phyloP scores from a whole-genome alignment of 331 rosid species.

The Pyracantha coccinea region DNA sequence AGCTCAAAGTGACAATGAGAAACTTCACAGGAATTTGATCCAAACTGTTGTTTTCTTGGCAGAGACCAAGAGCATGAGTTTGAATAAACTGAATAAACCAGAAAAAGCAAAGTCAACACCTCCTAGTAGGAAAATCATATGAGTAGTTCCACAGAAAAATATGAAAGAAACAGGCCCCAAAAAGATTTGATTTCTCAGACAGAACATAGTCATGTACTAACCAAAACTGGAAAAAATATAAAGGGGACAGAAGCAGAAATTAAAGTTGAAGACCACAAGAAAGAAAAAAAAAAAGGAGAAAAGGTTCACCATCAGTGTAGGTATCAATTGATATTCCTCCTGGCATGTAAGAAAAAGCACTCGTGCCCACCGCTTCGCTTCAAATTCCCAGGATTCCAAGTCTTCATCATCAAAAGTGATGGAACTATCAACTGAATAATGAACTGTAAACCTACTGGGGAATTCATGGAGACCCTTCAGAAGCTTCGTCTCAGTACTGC shows the following conservation, averaged over 20 bases:
- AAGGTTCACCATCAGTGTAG: slow-evolving; percentile 53
- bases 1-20: slow-evolving; percentile 54
- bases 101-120: slow-evolving; percentile 10
- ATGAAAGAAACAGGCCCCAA: not conserved
- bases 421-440: slow-evolving; percentile 23
- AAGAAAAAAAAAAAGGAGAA: not conserved
- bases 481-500: slow-evolving; percentile 37
- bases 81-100: slow-evolving; percentile 56
- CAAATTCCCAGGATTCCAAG: slow-evolving; percentile 72
- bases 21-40: slow-evolving; percentile 56
- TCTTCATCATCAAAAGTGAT: slow-evolving; percentile 70
- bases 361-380: slow-evolving; percentile 87
- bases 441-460: slow-evolving; percentile 47
- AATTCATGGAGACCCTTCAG: slow-evolving; percentile 57
- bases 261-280: not conserved
- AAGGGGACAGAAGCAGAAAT: slow-evolving; percentile 1
- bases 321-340: slow-evolving; percentile 49
- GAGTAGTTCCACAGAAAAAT: not conserved
- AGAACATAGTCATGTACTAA: not conserved
- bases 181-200: not conserved
- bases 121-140: not conserved
- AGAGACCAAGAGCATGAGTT: slow-evolving; percentile 27
- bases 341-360: slow-evolving; percentile 64
- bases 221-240: not conserved
- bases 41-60: slow-evolving; percentile 39